Base-by-base conservation (phyloP, 495 filamentous ascomycete species). In the Physcia stellaris region DNA sequence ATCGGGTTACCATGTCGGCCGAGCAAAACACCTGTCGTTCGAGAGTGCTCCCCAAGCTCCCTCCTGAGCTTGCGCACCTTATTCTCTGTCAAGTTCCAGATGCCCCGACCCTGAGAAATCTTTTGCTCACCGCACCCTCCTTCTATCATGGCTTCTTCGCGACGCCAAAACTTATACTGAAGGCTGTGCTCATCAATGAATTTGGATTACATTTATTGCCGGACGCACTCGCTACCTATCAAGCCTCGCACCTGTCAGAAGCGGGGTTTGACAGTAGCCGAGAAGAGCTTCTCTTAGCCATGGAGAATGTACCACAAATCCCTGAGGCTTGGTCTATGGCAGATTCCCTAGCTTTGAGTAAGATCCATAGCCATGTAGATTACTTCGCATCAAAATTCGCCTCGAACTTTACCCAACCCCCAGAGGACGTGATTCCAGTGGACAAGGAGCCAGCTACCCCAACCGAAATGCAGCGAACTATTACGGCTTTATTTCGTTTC, bases 61-160 rank as follows among this genome's bases (percentile, higher is more conserved):
- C n/a, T n/a, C n/a, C n/a, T n/a, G 50, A 55, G 20, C 11, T 20
- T 18, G 31, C 23, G 11, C 33, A 17, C n/a, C 15, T 21, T 35
- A n/a, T 35, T 35, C 15, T 20, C 21, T 22, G 9, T 7, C 13
- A 28, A 7, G 26, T 28, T 7, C 13, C 13, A 7, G 26, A 28
- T 28, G 26, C 26, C 7, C 26, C 9, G 7, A 7, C 26, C 9
- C 26, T 28, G 26, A 28, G 13, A 13, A 28, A 28, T 28, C 26
- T 28, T 13, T 7, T 28, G 9, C 26, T 28, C 26, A 28, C 9
- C 26, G 26, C 26, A 7, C 13, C 26, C 26, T 28, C 13, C 13
- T 13, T 7, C 13, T 13, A 28, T 28, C 13, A 13, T 28, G 26
- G 26, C 26, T 28, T 28, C 26, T 13, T 28, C 13, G 26, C 26